These are phyloP conservation scores for Platanthera zijinensis DNA, from an alignment of 106 monocot genomes.

Conservation along the genomic window DNA sequence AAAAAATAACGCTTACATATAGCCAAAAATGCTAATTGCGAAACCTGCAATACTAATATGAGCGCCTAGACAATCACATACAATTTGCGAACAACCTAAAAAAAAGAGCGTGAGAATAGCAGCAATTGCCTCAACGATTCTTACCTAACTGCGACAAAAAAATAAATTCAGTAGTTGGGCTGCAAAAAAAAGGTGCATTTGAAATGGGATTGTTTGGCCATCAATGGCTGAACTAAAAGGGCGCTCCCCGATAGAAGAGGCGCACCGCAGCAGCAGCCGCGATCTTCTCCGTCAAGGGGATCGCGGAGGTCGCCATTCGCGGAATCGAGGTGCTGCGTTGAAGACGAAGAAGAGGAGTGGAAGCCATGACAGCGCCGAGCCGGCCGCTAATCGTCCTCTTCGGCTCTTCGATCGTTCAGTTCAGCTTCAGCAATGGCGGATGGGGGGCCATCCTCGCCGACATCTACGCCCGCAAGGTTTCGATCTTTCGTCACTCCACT, in stretches of 20 bases:
- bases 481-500: no score
- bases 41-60: no score
- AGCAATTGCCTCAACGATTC: no score
- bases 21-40: no score
- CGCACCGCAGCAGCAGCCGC: neutral
- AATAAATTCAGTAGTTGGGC: no score
- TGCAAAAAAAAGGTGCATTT: no score
- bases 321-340: no score
- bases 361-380: conserved; percentile 26
- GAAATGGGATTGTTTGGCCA: neutral
- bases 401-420: conserved; percentile 61
- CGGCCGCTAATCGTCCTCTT: conserved; percentile 54
- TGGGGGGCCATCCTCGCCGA: conserved; percentile 56
- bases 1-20: no score
- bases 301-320: neutral
- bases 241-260: neutral
- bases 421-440: conserved; percentile 48
- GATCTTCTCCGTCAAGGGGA: neutral
- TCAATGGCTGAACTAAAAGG: neutral
- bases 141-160: no score
- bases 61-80: no score
- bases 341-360: neutral
- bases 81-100: no score
- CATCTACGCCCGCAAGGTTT: conserved; percentile 61
- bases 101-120: no score